Evolutionary conservation across 2,329 filamentous ascomycete species (phyloP).

Genomic region (Fusarium decemcellulare): DNA sequence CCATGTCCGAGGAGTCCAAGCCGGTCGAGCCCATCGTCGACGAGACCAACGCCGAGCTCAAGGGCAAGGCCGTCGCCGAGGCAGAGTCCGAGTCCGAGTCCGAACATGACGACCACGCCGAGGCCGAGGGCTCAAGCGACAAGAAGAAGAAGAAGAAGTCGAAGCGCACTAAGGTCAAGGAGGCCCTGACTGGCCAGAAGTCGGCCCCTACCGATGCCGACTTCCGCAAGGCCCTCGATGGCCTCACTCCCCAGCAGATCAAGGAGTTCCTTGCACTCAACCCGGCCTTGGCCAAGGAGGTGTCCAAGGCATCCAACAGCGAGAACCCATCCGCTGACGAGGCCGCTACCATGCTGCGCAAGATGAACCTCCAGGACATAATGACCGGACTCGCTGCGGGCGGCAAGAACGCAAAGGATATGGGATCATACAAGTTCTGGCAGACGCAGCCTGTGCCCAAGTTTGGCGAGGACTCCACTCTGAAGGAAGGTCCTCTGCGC

Average conservation of each 20-base stretch:
- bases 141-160: conserved; percentile 74
- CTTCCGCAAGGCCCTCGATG: conserved; percentile 66
- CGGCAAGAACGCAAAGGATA: conserved; percentile 94
- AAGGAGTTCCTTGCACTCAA: conserved; percentile 79
- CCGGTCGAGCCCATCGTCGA: conserved; percentile 67
- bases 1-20: conserved; percentile 74
- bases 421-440: conserved; percentile 99
- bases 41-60: conserved; percentile 63
- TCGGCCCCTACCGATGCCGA: conserved; percentile 53
- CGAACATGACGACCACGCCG: conserved; percentile 54
- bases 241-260: conserved; percentile 70
- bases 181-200: conserved; percentile 55
- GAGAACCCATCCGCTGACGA: conserved; percentile 56
- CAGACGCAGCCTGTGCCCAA: conserved; percentile 94
- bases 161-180: conserved; percentile 74
- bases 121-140: conserved; percentile 52
- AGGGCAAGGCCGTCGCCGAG: conserved; percentile 61
- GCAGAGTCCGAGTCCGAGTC: conserved; percentile 63
- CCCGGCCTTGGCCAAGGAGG: conserved; percentile 77
- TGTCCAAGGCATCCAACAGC: conserved; percentile 53
- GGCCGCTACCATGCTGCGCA: conserved; percentile 69
- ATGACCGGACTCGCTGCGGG: conserved; percentile 82
- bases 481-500: conserved; percentile 88
- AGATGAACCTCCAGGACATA: conserved; percentile 78
- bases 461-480: conserved; percentile 74